Conservation (phyloP, 2,329 filamentous ascomycete genomes). For the Polytolypa hystricis region DNA sequence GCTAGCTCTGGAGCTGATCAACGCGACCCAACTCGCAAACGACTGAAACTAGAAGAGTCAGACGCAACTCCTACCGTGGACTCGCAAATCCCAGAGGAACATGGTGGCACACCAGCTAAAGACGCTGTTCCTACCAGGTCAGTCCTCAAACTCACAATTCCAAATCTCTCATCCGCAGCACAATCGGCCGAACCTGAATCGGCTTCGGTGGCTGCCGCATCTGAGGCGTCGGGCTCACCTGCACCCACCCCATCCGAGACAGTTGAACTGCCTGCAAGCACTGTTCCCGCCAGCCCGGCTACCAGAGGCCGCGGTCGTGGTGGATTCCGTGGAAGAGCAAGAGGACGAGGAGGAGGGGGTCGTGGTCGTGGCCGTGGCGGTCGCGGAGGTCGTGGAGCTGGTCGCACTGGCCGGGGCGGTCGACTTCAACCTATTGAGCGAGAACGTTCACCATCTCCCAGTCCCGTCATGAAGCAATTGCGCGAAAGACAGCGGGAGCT, state of each 20-base stretch:
- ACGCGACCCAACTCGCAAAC: background rate
- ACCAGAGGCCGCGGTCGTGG: slow-evolving; percentile 23
- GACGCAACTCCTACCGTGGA: background rate
- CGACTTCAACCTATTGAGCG: slow-evolving; percentile 22
- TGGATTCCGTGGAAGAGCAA: slow-evolving; percentile 14
- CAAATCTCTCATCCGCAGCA: background rate
- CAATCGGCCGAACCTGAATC: slow-evolving; percentile 7
- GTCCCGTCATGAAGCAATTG: slow-evolving; percentile 26
- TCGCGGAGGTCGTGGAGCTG: slow-evolving; percentile 19
- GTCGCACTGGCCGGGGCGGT: slow-evolving; percentile 20
- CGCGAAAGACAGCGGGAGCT: slow-evolving; percentile 33
- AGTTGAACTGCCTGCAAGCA: slow-evolving; percentile 9
- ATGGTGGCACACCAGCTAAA: background rate
- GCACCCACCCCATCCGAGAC: slow-evolving; percentile 8
- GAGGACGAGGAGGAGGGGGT: slow-evolving; percentile 22
- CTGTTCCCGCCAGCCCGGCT: slow-evolving; percentile 6
- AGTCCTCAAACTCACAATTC: slow-evolving; percentile 1
- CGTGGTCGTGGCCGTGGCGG: slow-evolving; percentile 21
- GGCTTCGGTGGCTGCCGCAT: background rate
- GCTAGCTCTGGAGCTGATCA: background rate
- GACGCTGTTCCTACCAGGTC: background rate
- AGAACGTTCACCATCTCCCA: slow-evolving; percentile 24
- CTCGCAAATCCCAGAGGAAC: background rate
- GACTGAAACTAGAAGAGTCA: slow-evolving; percentile 1
- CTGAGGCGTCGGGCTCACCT: slow-evolving; percentile 8